Evolutionary conservation across 352 stramenopile species (phyloP).

Genomic region (Peronospora farinosa): DNA sequence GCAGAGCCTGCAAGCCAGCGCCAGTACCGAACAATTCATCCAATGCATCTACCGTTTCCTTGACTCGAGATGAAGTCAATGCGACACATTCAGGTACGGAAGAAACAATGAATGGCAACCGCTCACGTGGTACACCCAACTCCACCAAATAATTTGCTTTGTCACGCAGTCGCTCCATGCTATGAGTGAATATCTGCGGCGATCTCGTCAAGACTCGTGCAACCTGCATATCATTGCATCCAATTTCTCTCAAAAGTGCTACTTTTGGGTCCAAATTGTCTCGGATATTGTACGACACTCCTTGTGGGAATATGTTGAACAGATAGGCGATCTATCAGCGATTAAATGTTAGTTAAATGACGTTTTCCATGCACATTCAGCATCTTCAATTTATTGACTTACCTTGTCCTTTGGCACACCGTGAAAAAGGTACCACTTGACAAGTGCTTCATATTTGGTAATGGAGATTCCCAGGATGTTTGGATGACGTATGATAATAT

Average conservation of each 20-base stretch:
- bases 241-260: slow-evolving; percentile 27
- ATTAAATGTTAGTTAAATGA: background rate
- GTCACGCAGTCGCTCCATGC: slow-evolving; percentile 26
- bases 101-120: slow-evolving; percentile 31
- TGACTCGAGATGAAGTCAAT: slow-evolving; percentile 31
- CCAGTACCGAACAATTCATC: slow-evolving; percentile 39
- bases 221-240: slow-evolving; percentile 33
- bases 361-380: background rate
- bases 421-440: slow-evolving; percentile 8
- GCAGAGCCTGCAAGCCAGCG: slow-evolving; percentile 17
- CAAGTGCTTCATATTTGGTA: slow-evolving; percentile 4
- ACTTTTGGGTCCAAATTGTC: slow-evolving; percentile 44
- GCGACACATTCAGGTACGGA: slow-evolving; percentile 37
- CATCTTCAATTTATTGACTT: background rate
- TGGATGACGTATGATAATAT: slow-evolving; percentile 1
- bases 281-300: slow-evolving; percentile 23
- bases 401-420: slow-evolving; percentile 29
- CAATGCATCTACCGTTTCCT: slow-evolving; percentile 36
- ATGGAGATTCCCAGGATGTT: slow-evolving; percentile 6
- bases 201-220: slow-evolving; percentile 33
- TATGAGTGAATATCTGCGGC: slow-evolving; percentile 38
- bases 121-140: slow-evolving; percentile 28
- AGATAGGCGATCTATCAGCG: slow-evolving; percentile 44
- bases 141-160: slow-evolving; percentile 31
- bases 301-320: slow-evolving; percentile 43